Evolutionary conservation across 768 basidiomycete species (phyloP).

Genomic region (Suillus variegatus): DNA sequence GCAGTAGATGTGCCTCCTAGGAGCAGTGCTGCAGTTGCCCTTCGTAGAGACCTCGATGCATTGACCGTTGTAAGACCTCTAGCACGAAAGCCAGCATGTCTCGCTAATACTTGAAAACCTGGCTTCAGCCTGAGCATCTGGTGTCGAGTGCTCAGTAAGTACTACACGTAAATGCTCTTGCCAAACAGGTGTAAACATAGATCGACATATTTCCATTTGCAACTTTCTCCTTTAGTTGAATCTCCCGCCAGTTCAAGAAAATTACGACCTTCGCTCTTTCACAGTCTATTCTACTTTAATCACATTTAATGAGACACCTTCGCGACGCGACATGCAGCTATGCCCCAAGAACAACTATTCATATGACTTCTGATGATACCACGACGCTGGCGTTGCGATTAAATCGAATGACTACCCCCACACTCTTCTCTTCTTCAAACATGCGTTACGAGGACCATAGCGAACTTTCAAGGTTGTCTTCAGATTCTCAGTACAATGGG

Average conservation of each 20-base stretch:
- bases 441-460: not conserved
- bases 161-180: constrained; percentile 14
- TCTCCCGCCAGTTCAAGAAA: constrained; percentile 10
- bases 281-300: constrained; percentile 10
- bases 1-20: constrained; percentile 42
- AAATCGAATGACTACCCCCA: constrained; percentile 18
- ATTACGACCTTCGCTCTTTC: constrained; percentile 11
- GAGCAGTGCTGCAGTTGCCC: constrained; percentile 4
- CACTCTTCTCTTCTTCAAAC: constrained; percentile 30
- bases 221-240: constrained; percentile 1
- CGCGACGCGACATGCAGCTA: constrained; percentile 26
- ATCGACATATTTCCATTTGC: not conserved
- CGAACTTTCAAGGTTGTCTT: not conserved
- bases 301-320: constrained; percentile 25
- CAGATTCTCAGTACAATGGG: constrained; percentile 34
- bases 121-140: constrained; percentile 2
- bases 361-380: constrained; percentile 14
- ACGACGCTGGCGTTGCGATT: constrained; percentile 36
- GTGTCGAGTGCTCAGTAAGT: constrained; percentile 13
- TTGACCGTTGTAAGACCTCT: not conserved
- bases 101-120: not conserved
- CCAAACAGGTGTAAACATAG: constrained; percentile 27
- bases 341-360: constrained; percentile 10
- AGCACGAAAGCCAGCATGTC: not conserved
- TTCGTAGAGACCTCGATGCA: not conserved